phyloP scores from a whole-genome alignment of 192 early-diverging fungal genomes.

The Backusella australiensis region DNA sequence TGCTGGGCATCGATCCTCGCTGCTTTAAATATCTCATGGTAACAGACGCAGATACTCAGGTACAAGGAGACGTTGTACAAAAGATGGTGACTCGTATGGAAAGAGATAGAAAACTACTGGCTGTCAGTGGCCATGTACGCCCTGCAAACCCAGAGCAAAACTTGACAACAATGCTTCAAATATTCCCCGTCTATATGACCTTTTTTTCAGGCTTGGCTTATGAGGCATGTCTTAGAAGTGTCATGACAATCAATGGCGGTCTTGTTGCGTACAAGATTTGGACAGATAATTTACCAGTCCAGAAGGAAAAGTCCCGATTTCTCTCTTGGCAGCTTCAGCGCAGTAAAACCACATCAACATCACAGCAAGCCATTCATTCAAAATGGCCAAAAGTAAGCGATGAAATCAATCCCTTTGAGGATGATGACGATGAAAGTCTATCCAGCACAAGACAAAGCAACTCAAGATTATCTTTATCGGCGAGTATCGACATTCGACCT shows the following conservation, averaged over 20 bases:
- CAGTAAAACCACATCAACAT: background rate
- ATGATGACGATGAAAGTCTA: background rate
- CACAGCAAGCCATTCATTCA: background rate
- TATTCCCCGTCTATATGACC: slow-evolving; percentile 65
- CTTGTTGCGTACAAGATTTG: slow-evolving; percentile 67
- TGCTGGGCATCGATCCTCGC: slow-evolving; percentile 62
- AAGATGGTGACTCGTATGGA: slow-evolving; percentile 54
- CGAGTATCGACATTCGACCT: slow-evolving; percentile 7
- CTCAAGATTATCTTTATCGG: slow-evolving; percentile 11
- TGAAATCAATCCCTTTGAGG: slow-evolving; percentile 8
- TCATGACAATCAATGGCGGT: slow-evolving; percentile 60
- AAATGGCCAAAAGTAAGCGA: slow-evolving; percentile 20
- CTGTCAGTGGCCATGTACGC: slow-evolving; percentile 65
- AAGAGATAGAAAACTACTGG: slow-evolving; percentile 54
- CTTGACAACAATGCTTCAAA: slow-evolving; percentile 65
- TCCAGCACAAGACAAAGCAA: background rate
- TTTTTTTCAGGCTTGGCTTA: slow-evolving; percentile 61
- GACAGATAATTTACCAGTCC: slow-evolving; percentile 42
- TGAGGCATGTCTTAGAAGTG: slow-evolving; percentile 59
- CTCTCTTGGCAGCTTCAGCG: slow-evolving; percentile 18
- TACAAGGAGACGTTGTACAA: slow-evolving; percentile 52
- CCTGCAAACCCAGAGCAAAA: slow-evolving; percentile 59
- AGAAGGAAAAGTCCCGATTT: background rate
- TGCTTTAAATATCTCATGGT: slow-evolving; percentile 63
- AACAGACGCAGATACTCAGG: slow-evolving; percentile 67